phyloP scores from a whole-genome alignment of 768 basidiomycete species.

The Wakefieldia striispora region DNA sequence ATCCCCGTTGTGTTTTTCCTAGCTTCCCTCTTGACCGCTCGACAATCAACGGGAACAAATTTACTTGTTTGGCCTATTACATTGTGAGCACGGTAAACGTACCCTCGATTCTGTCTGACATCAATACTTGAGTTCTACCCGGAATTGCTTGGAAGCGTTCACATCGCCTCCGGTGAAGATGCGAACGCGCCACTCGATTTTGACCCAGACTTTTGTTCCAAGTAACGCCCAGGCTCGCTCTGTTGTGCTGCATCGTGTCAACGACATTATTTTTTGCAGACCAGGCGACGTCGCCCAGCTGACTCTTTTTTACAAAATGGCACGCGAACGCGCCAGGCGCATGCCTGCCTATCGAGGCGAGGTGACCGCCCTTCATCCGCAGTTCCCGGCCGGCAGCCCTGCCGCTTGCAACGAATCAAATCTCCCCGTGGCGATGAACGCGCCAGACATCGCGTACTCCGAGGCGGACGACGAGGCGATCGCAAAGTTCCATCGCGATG shows the following conservation, averaged over 20 bases:
- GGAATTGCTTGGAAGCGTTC: constrained; percentile 42
- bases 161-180: constrained; percentile 43
- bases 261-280: constrained; percentile 2
- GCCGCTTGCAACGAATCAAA: constrained; percentile 24
- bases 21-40: constrained; percentile 27
- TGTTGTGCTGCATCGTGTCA: too few relatives aligned
- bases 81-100: constrained; percentile 19
- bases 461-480: constrained; percentile 35
- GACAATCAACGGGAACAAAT: constrained; percentile 16
- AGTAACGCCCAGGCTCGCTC: constrained; percentile 31
- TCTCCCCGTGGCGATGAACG: constrained; percentile 21
- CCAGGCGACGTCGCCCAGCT: constrained; percentile 42
- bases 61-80: constrained; percentile 31
- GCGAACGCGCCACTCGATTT: constrained; percentile 42
- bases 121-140: constrained; percentile 37
- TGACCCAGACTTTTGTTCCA: constrained; percentile 42
- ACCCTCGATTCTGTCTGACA: neutral
- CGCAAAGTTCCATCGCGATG: constrained; percentile 23
- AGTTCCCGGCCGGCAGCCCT: constrained; percentile 28
- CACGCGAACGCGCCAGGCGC: constrained; percentile 53
- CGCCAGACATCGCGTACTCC: constrained; percentile 35
- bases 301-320: constrained; percentile 53
- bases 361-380: constrained; percentile 19
- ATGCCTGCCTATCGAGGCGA: constrained; percentile 37
- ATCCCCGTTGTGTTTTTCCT: neutral